Conservation (phyloP, 2,329 filamentous ascomycete genomes). For the Tricladium varicosporioides region DNA sequence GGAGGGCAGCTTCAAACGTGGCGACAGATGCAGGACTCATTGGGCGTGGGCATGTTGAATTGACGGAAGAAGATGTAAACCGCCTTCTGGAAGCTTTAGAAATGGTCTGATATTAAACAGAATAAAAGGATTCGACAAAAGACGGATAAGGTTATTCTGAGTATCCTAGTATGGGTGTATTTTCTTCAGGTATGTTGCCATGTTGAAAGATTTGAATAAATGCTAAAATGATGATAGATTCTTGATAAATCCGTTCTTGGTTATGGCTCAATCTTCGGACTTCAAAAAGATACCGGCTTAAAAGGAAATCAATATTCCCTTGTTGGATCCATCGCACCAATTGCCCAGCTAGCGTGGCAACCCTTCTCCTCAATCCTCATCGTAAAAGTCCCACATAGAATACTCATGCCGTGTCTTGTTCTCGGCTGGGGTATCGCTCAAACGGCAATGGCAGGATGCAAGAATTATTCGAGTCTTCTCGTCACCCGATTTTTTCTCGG, state of each 20-base stretch:
- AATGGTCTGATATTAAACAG: slow-evolving; percentile 27
- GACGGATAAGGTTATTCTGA: slow-evolving; percentile 58
- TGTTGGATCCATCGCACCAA: slow-evolving; percentile 54
- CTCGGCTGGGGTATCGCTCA: slow-evolving; percentile 50
- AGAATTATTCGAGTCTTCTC: slow-evolving; percentile 72
- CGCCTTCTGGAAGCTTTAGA: not conserved
- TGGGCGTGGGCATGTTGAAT: not conserved
- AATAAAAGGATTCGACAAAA: slow-evolving; percentile 57
- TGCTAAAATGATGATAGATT: slow-evolving; percentile 37
- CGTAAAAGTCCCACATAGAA: slow-evolving; percentile 57
- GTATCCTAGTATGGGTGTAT: slow-evolving; percentile 56
- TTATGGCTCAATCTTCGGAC: slow-evolving; percentile 59
- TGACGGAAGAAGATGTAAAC: not conserved
- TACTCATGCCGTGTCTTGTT: slow-evolving; percentile 51
- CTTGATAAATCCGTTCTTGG: slow-evolving; percentile 48
- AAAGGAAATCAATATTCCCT: slow-evolving; percentile 52
- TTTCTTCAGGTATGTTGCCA: slow-evolving; percentile 44
- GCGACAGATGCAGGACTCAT: not conserved
- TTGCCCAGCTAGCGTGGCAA: slow-evolving; percentile 60
- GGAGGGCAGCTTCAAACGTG: not conserved
- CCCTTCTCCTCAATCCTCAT: slow-evolving; percentile 59
- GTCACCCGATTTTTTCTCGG: slow-evolving; percentile 84
- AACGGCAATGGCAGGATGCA: slow-evolving; percentile 42
- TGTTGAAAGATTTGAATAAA: not conserved
- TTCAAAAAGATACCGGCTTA: slow-evolving; percentile 51